Evolutionary conservation across 2,329 filamentous ascomycete genomes (phyloP), one percentile per base, ranked within the genome.

Genomic region (Microdochium nivale): DNA sequence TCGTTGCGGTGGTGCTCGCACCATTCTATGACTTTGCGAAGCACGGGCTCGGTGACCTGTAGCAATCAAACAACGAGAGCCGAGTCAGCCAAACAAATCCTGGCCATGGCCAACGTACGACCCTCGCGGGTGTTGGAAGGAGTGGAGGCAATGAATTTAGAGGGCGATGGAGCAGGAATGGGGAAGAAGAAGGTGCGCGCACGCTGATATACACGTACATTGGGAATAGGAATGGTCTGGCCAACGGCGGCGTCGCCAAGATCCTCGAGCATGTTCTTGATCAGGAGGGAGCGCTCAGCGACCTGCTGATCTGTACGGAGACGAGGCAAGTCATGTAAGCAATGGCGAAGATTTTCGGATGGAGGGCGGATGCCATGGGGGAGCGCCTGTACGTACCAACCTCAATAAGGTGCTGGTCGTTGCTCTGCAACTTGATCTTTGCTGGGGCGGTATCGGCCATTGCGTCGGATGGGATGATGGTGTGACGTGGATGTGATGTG

Each of bases 231-330:
- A 50, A 99, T 92, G 2, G 87, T 79, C 65, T 91, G 84, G 23
- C 68, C 72, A 32, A 79, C 69, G 23, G 67, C 65, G 60, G 79
- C 70, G 24, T 86, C 84, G 59, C 90, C 90, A 48, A 97, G 75
- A 74, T 99, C 94, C 66, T 96, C 91, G 47, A 99, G 81, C 86
- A 99, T 86, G 78, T 97, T 96, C 83, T 96, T 96, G 77, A 99
- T 95, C 50, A 99, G 79, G 64, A 96, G 83, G 2, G 90, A 96
- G 59, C 92, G 88, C 76, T 96, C 90, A 43, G 88, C 90, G 55
- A 97, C 88, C 35, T 81, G 77, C 58, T 89, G 88, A 58, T 95
- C 90, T 88, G 55, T 49, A 54, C 40, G 37, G 19, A 21, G 25
- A 53, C 33, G 7, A 13, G 1, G 50, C 10, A 21, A n/a, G n/a